Conservation (phyloP, 1,284 basidiomycete genomes). For the Ceratorhiza oryzae-sativae region DNA sequence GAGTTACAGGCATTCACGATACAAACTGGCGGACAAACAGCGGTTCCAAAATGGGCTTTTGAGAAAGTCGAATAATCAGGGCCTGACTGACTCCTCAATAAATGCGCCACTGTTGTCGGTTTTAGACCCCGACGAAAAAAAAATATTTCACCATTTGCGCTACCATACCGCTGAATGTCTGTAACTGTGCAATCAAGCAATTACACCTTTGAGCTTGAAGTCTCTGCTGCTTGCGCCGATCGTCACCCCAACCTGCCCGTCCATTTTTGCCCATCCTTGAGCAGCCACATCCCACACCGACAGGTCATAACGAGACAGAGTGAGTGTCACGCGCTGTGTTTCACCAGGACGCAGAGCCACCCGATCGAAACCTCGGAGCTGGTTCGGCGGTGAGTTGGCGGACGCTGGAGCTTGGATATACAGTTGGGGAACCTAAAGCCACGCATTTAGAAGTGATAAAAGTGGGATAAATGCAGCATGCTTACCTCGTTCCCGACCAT, state of each 20-base stretch:
- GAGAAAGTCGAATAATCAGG: background rate
- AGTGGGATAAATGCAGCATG: too few relatives aligned
- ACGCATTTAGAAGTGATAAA: too few relatives aligned
- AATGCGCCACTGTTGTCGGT: too few relatives aligned
- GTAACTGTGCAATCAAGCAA: too few relatives aligned
- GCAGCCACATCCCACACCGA: conserved; percentile 27
- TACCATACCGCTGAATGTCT: too few relatives aligned
- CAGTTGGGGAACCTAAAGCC: conserved; percentile 42
- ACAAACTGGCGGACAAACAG: background rate
- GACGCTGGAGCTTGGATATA: conserved; percentile 43
- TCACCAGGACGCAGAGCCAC: conserved; percentile 13
- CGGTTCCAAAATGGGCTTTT: background rate
- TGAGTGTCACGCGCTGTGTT: background rate
- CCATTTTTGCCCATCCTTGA: conserved; percentile 50
- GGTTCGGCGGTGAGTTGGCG: conserved; percentile 39
- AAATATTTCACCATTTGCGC: background rate
- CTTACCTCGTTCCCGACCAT: conserved; percentile 44
- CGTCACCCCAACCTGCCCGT: conserved; percentile 56
- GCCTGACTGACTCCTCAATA: too few relatives aligned
- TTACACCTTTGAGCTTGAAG: conserved; percentile 51
- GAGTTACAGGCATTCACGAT: background rate
- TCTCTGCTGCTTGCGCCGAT: conserved; percentile 65
- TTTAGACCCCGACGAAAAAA: too few relatives aligned
- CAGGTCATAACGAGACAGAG: conserved; percentile 48
- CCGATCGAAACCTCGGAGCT: conserved; percentile 38